phyloP scores from a whole-genome alignment of 192 early-diverging fungal species.

The Kappamyces sp. region DNA sequence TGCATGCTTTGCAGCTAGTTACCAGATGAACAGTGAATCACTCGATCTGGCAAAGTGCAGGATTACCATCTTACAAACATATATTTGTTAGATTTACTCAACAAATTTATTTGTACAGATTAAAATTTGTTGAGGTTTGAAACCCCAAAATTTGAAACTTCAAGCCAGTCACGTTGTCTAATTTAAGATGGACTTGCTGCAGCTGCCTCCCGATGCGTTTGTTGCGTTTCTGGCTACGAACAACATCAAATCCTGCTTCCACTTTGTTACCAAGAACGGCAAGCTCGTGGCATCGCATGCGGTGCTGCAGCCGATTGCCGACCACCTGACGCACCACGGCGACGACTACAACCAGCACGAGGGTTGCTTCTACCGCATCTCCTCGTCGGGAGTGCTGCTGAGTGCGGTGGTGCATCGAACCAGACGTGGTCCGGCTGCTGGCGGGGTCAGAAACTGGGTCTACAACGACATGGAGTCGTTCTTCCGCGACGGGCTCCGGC shows the following conservation, averaged over 20 bases:
- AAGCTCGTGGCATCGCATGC: slow-evolving; percentile 15
- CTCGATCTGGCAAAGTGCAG: too few species aligned
- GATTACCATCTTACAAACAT: too few species aligned
- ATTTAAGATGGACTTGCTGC: too few species aligned
- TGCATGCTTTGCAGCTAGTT: too few species aligned
- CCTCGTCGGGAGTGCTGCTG: slow-evolving; percentile 13
- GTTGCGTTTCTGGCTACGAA: too few species aligned
- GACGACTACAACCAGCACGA: slow-evolving; percentile 27
- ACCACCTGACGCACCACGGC: slow-evolving; percentile 13
- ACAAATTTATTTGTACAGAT: too few species aligned
- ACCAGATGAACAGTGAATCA: too few species aligned
- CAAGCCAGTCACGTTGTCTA: too few species aligned
- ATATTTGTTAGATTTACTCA: too few species aligned
- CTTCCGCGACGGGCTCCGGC: slow-evolving; percentile 35
- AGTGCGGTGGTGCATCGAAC: slow-evolving; percentile 22
- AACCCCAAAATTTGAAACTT: too few species aligned
- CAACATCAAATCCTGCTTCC: not conserved
- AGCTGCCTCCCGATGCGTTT: too few species aligned
- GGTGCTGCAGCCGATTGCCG: slow-evolving; percentile 22
- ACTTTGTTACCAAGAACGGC: slow-evolving; percentile 4
- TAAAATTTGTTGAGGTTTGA: too few species aligned
- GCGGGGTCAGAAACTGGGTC: slow-evolving; percentile 26
- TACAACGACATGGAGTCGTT: slow-evolving; percentile 25
- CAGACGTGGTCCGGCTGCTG: slow-evolving; percentile 21
- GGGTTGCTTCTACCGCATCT: slow-evolving; percentile 23